Percentiles rank a stretch among this genome's conserved stretches.
Evolutionary conservation across 495 filamentous ascomycete species (phyloP).

Genomic region (Letharia lupina): DNA sequence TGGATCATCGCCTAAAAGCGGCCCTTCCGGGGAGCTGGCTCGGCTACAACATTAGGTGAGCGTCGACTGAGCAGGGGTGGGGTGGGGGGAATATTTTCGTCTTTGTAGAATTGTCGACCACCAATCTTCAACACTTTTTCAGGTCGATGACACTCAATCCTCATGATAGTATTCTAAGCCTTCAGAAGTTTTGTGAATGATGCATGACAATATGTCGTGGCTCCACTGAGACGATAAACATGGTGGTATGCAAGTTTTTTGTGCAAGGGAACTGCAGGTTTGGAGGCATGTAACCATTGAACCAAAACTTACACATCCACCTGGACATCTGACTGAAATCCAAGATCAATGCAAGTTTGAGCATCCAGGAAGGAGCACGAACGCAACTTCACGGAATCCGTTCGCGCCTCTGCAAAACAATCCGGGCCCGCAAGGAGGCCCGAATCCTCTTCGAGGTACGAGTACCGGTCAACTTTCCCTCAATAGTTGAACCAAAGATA

Average conservation of each 20-base stretch:
- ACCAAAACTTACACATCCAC: neutral
- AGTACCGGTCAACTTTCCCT: neutral
- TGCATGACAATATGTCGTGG: neutral
- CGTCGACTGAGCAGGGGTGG: too few species aligned
- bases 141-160: neutral
- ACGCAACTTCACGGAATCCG: slow-evolving; percentile 16
- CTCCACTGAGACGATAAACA: slow-evolving; percentile 22
- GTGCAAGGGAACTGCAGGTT: slow-evolving; percentile 65
- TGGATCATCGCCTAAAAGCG: too few species aligned
- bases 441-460: slow-evolving; percentile 35
- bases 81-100: too few species aligned
- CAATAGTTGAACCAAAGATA: neutral
- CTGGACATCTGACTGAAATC: slow-evolving; percentile 17
- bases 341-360: slow-evolving; percentile 48
- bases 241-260: slow-evolving; percentile 64
- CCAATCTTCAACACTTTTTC: neutral
- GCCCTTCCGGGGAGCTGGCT: too few species aligned
- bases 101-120: too few species aligned
- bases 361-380: slow-evolving; percentile 36
- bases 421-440: slow-evolving; percentile 22
- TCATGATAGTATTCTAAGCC: too few species aligned
- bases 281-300: slow-evolving; percentile 43
- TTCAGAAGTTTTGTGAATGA: neutral
- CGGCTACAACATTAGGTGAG: too few species aligned
- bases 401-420: slow-evolving; percentile 23